Evolutionary conservation across 2,329 filamentous ascomycete genomes (phyloP).

Genomic region (Pyrenochaeta sp.): DNA sequence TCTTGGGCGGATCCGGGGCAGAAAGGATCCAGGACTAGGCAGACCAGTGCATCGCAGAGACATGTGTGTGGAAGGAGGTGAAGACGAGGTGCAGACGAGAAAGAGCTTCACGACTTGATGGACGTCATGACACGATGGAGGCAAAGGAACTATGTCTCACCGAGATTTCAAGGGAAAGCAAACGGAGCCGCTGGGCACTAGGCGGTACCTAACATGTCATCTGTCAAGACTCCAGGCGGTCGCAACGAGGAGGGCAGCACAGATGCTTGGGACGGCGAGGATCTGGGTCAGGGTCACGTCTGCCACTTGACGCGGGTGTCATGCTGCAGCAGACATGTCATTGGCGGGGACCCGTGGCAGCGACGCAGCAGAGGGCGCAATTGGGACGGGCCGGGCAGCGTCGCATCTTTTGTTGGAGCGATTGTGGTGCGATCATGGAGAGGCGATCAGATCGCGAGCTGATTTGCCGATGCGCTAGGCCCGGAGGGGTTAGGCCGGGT

Average conservation of each 20-base stretch:
- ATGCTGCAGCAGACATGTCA: constrained; percentile 14
- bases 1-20: constrained; percentile 14
- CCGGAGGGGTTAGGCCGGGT: constrained; percentile 14
- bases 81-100: constrained; percentile 22
- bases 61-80: too few relatives aligned
- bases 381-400: constrained; percentile 30
- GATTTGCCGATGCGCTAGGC: constrained; percentile 19
- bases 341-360: constrained; percentile 27
- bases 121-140: constrained; percentile 33
- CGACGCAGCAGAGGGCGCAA: constrained; percentile 27
- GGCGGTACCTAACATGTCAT: constrained; percentile 29
- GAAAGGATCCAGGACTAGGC: constrained; percentile 16
- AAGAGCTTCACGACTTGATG: constrained; percentile 18
- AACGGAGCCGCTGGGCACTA: constrained; percentile 31
- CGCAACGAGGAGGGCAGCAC: constrained; percentile 23
- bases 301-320: constrained; percentile 29
- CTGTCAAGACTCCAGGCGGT: constrained; percentile 31
- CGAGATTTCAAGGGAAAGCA: constrained; percentile 29
- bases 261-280: constrained; percentile 34
- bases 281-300: constrained; percentile 33
- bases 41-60: constrained; percentile 26
- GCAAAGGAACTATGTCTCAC: constrained; percentile 24
- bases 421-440: constrained; percentile 39
- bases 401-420: constrained; percentile 17
- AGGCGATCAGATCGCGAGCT: constrained; percentile 35